Base-by-base conservation (phyloP, 495 filamentous ascomycete genomes). In the Aspergillus indologenus region DNA sequence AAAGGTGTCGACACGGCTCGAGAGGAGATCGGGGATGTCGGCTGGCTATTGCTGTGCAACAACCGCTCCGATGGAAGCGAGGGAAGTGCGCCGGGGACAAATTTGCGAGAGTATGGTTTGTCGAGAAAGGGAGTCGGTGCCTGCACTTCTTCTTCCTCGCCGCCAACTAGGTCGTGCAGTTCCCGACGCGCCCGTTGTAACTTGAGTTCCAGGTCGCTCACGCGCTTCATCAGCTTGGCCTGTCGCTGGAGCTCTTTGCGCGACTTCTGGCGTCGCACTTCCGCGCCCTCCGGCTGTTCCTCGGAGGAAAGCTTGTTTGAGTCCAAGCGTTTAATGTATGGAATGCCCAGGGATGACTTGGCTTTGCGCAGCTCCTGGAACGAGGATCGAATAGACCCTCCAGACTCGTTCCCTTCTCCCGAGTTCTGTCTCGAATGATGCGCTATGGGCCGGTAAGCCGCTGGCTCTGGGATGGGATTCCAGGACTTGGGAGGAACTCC, bases 181-280 rank as follows among this genome's bases (percentile, higher is more conserved):
- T 90, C 79, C 19, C 77, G 78, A 17, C 85, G 79, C 4, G 85
- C 84, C 31, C 71, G 69, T 14, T 82, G 71, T 3, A 89, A 74
- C 67, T 88, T 87, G 23, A 74, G 68, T 61, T 90, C 86, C 1
- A 89, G 75, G 64, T 88, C 80, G 65, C 84, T 88, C 50, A 89
- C 85, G 43, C 79, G 77, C 73, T 87, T 86, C 53, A 79, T 71
- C 24, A 90, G 72, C 65, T 84, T 88, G 40, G 79, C 76, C 59
- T 87, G 84, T 60, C 81, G 82, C 22, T 78, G 74, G 6, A 88
- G 67, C 54, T 90, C 85, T 66, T 81, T 85, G 58, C 80, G 82
- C 0, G 83, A 87, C 19, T 79, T 74, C 46, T 82, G 77, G 45
- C 75, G 79, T 14, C 75, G 77, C 19, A 85, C 62, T 34, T 69